These are phyloP conservation scores for Trichoderma guizhouense DNA, from an alignment of 2,329 filamentous ascomycete species.

Conservation along the genomic window DNA sequence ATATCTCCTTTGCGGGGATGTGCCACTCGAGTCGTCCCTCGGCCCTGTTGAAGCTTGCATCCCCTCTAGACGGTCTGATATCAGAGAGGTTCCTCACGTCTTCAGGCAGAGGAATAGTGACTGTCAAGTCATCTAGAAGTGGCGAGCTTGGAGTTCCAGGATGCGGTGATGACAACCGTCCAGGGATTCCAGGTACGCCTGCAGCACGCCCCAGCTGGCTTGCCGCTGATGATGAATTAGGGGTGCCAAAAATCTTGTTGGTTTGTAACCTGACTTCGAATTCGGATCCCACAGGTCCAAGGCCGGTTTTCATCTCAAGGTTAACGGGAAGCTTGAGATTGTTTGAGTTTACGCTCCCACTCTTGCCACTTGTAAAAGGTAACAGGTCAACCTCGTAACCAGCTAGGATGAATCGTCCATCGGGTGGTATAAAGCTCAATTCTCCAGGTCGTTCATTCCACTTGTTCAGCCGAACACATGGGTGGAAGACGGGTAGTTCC, in stretches of 20 bases:
- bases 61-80: constrained; percentile 74
- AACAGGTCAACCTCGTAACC: constrained; percentile 93
- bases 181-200: constrained; percentile 43
- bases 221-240: constrained; percentile 31
- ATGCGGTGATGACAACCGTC: constrained; percentile 40
- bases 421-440: constrained; percentile 92
- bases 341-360: constrained; percentile 52
- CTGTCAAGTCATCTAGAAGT: constrained; percentile 69
- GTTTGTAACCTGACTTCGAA: constrained; percentile 82
- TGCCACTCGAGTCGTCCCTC: constrained; percentile 78
- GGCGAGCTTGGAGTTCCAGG: constrained; percentile 57
- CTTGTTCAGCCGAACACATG: constrained; percentile 83
- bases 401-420: constrained; percentile 88
- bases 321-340: constrained; percentile 77
- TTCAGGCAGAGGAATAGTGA: constrained; percentile 74
- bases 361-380: constrained; percentile 61
- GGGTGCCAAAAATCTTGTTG: constrained; percentile 58
- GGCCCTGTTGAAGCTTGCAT: constrained; percentile 74
- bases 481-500: constrained; percentile 90
- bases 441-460: constrained; percentile 90
- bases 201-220: constrained; percentile 43
- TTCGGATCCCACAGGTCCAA: constrained; percentile 73
- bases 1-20: constrained; percentile 73
- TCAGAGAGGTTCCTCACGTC: constrained; percentile 81
- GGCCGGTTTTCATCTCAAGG: constrained; percentile 75